These are phyloP conservation scores for Mycena maculata DNA, from an alignment of 768 basidiomycete species.

Conservation along the genomic window DNA sequence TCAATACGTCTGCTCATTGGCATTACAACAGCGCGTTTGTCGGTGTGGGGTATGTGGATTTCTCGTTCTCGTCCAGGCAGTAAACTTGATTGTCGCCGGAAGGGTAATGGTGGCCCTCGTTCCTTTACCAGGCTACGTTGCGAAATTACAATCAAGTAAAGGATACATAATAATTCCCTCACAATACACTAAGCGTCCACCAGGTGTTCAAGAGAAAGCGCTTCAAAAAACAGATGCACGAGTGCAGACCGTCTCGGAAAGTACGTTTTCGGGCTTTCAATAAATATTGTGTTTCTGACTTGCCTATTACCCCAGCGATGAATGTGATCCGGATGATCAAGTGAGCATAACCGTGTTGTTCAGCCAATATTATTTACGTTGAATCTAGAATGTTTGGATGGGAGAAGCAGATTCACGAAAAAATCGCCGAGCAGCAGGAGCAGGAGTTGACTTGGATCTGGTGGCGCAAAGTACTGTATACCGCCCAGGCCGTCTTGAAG, in stretches of 20 bases:
- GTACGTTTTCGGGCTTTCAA: constrained; percentile 48
- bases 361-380: not conserved
- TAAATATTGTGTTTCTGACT: not conserved
- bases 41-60: constrained; percentile 55
- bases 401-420: constrained; percentile 66
- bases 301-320: constrained; percentile 52
- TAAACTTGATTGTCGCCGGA: too few relatives aligned
- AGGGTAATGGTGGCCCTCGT: too few relatives aligned
- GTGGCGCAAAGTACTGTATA: too few relatives aligned
- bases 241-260: constrained; percentile 71
- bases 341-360: constrained; percentile 18
- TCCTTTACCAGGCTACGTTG: too few relatives aligned
- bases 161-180: not conserved
- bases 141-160: not conserved
- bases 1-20: not conserved
- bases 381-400: constrained; percentile 65
- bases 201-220: constrained; percentile 52
- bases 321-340: constrained; percentile 76
- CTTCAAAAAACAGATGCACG: constrained; percentile 71
- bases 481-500: too few relatives aligned
- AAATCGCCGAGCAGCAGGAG: constrained; percentile 59
- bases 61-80: constrained; percentile 31
- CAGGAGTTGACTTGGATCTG: too few relatives aligned
- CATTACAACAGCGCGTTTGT: constrained; percentile 58
- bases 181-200: too few relatives aligned